Evolutionary conservation across 2,329 filamentous ascomycete genomes (phyloP).

Genomic region (Bipolaris sorokiniana): DNA sequence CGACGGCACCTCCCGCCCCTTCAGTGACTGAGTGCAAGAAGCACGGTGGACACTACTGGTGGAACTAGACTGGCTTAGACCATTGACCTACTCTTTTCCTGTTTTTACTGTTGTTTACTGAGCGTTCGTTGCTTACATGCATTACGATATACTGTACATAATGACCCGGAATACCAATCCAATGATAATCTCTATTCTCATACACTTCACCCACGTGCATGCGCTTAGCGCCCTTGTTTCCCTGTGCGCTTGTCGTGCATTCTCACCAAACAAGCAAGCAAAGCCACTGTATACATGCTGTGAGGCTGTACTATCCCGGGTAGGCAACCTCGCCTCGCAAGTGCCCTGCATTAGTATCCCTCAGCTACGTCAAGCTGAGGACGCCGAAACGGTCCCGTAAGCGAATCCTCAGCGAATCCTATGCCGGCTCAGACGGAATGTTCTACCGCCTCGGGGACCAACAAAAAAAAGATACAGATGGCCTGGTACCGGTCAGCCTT

Average conservation of each 20-base stretch:
- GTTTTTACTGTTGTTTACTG: neutral
- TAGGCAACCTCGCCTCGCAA: neutral
- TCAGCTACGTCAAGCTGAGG: constrained; percentile 7
- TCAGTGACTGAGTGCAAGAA: constrained; percentile 44
- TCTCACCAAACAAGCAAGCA: neutral
- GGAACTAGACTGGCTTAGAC: neutral
- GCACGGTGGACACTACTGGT: constrained; percentile 40
- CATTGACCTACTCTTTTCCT: neutral
- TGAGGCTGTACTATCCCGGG: neutral
- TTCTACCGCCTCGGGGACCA: neutral
- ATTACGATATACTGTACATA: constrained; percentile 3
- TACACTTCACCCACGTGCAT: neutral
- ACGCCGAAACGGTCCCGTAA: neutral
- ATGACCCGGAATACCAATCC: neutral
- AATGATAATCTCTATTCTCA: neutral
- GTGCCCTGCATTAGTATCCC: constrained; percentile 4
- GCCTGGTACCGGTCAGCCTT: neutral
- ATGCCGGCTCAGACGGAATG: neutral
- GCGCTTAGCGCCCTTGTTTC: neutral
- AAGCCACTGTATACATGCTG: neutral
- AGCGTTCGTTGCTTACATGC: neutral
- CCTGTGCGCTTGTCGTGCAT: neutral
- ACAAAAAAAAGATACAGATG: neutral
- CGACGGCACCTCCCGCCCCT: constrained; percentile 46
- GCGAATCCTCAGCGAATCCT: neutral